Conservation (phyloP, 148 eudicot genomes). For the Vaccinium myrtillus region DNA sequence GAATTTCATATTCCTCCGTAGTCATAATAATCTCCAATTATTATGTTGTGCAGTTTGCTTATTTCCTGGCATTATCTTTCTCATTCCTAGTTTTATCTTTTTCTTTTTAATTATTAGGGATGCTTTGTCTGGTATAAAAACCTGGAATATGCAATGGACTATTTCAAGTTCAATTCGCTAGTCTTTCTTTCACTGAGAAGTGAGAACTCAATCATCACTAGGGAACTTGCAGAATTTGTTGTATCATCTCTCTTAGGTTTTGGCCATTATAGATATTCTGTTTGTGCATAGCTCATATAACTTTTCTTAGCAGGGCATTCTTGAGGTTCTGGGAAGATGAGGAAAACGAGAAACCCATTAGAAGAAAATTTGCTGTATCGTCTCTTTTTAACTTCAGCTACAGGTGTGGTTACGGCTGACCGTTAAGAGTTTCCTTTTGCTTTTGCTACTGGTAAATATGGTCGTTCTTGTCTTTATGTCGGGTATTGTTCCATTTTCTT, state of each 20-base stretch:
- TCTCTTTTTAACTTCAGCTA: background rate
- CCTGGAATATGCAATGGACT: too few species aligned
- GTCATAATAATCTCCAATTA: too few species aligned
- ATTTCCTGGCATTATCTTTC: too few species aligned
- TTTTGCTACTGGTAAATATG: background rate
- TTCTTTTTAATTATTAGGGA: too few species aligned
- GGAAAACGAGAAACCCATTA: constrained; percentile 2
- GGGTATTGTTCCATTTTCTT: constrained; percentile 6
- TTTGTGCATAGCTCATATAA: background rate
- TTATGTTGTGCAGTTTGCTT: too few species aligned
- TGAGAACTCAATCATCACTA: background rate
- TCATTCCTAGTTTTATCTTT: too few species aligned
- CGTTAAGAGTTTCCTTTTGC: background rate
- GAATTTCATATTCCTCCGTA: too few species aligned
- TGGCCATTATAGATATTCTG: background rate
- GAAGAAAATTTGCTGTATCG: constrained; percentile 1
- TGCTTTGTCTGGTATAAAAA: too few species aligned
- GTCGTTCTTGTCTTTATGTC: background rate
- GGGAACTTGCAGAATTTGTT: background rate
- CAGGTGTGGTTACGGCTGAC: background rate
- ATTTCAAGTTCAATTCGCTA: too few species aligned
- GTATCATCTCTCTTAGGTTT: background rate
- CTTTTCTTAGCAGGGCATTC: background rate
- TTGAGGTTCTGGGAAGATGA: constrained; percentile 3
- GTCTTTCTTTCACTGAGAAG: too few species aligned